phyloP scores from a whole-genome alignment of 768 basidiomycete species.

The Crassisporium funariophilum region DNA sequence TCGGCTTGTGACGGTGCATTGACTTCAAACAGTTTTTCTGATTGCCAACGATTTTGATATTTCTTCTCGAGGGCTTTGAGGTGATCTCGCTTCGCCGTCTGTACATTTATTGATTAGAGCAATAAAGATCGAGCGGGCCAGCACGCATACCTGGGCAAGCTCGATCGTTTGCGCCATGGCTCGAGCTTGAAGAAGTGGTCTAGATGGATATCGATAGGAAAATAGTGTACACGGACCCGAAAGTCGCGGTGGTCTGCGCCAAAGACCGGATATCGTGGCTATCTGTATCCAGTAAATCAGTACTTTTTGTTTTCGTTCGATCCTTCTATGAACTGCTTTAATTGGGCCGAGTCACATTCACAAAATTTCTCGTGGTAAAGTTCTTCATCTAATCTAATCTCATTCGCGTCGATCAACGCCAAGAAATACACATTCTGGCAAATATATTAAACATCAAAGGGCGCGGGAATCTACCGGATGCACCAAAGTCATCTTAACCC shows the following conservation, averaged over 20 bases:
- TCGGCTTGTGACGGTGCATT: conserved; percentile 75
- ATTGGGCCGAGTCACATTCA: too few relatives aligned
- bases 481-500: conserved; percentile 81
- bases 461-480: conserved; percentile 65
- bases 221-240: conserved; percentile 39
- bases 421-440: too few relatives aligned
- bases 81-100: conserved; percentile 95
- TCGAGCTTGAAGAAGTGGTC: conserved; percentile 10
- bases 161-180: conserved; percentile 67
- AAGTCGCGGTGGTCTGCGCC: conserved; percentile 30
- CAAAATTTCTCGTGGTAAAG: too few relatives aligned
- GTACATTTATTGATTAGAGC: conserved; percentile 10
- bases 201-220: conserved; percentile 13
- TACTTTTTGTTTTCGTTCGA: too few relatives aligned
- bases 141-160: conserved; percentile 53
- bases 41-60: conserved; percentile 83
- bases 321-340: too few relatives aligned
- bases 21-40: conserved; percentile 80
- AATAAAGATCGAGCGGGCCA: background rate
- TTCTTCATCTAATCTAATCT: too few relatives aligned
- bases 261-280: conserved; percentile 30
- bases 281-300: conserved; percentile 25
- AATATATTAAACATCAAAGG: too few relatives aligned
- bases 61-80: conserved; percentile 80
- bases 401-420: too few relatives aligned